phyloP scores from a whole-genome alignment of 139 green algal genomes.

The Haematococcus lacustris region DNA sequence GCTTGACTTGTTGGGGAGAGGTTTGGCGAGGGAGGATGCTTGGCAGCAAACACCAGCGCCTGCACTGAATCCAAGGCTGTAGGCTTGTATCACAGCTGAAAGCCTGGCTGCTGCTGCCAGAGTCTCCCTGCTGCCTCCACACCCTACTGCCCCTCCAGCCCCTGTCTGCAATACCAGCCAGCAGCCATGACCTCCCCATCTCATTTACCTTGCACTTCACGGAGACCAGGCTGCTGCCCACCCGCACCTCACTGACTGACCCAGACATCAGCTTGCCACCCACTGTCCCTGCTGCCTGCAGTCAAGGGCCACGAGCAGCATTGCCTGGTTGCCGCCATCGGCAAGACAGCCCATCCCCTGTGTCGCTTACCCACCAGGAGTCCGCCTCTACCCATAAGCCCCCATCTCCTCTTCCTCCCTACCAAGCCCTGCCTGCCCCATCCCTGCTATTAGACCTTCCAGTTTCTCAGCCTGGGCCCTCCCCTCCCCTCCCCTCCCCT shows the following conservation, averaged over 20 bases:
- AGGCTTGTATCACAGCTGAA: background rate
- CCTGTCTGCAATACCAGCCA: background rate
- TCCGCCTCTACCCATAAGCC: no score
- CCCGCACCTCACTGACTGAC: background rate
- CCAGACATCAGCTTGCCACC: slow-evolving; percentile 30
- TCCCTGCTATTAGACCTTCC: background rate
- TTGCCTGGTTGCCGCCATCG: no score
- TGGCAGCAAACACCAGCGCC: background rate
- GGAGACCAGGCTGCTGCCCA: slow-evolving; percentile 25
- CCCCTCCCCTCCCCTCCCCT: no score
- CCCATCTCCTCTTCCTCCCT: no score
- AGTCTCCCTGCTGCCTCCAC: background rate
- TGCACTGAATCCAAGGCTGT: background rate
- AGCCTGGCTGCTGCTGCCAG: background rate
- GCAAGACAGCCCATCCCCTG: no score
- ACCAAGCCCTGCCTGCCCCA: no score
- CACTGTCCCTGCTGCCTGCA: slow-evolving; percentile 29
- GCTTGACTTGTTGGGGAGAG: no score
- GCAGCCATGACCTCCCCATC: background rate
- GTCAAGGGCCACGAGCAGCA: no score
- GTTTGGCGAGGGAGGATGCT: no score
- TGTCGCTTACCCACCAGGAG: no score
- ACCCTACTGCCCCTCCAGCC: background rate
- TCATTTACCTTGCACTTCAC: slow-evolving; percentile 33
- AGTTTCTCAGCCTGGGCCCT: no score